Evolutionary conservation across 192 early-diverging fungal genomes (phyloP), one percentile per base, ranked within the genome.

Genomic region (Coemansia sp.): DNA sequence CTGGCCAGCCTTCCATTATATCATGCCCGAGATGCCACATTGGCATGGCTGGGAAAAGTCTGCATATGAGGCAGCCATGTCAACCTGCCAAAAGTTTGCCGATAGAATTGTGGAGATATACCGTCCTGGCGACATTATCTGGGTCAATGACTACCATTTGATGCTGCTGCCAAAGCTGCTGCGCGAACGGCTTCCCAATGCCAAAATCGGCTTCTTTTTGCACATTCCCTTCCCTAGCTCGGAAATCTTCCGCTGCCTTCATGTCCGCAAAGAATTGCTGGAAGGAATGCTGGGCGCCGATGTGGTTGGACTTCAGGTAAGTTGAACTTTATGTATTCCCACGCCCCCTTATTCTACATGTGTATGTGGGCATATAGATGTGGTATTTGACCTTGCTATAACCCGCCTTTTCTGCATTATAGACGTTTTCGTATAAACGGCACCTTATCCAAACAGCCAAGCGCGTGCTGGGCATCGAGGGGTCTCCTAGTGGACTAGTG

Each of bases 141-240:
- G 94, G 94, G 83, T 98, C 59, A 95, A 98, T 65, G 95, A 98
- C 81, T 98, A 98, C 64, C 95, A 98, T 67, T 78, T 98, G 47
- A 91, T 96, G 89, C 79, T 98, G 37, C 83, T 98, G 18, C 95
- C 95, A 5, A 74, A 71, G 43, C 88, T 98, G 84, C 72, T 98
- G 30, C 83, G 95, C 42, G 73, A 91, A 76, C 81, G 80, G 11
- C 65, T 95, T 23, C 95, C 95, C 1, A 61, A 82, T 20, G 94
- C 94, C 28, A 90, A 85, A 23, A 92, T 98, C 50, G 95, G 93
- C 2, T 96, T 98, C 76, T 98, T 96, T 59, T 68, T 98, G 54
- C 95, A 98, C 67, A 93, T 96, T 39, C 95, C 95, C 0, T 98
- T 98, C 71, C 95, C 95, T 21, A 90, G 87, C 70, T 93, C 91